Percentiles rank a stretch among this genome's conserved stretches.
phyloP scores from a whole-genome alignment of 2,329 filamentous ascomycete genomes.

The Trichoderma sp. region DNA sequence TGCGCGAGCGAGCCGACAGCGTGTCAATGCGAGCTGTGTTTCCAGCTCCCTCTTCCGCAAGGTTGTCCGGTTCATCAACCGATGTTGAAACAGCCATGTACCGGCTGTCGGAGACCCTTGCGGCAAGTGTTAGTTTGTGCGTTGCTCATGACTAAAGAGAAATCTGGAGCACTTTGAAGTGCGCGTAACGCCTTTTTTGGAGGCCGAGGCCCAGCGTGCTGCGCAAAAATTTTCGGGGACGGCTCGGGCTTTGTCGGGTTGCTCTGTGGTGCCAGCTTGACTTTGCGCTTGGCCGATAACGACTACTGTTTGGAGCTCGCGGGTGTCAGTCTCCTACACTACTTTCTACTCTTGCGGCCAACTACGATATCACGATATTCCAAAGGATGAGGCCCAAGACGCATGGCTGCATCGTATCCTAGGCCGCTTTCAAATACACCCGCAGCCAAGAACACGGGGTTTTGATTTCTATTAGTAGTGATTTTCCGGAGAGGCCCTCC shows the following conservation, averaged over 20 bases:
- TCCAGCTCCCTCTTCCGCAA: neutral
- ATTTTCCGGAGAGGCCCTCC: constrained; percentile 12
- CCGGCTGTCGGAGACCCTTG: neutral
- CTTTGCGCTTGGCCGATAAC: neutral
- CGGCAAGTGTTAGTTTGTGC: neutral
- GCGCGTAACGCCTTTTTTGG: neutral
- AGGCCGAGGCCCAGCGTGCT: neutral
- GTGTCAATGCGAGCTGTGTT: neutral
- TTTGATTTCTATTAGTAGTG: constrained; percentile 17
- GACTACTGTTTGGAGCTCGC: neutral
- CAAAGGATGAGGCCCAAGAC: neutral
- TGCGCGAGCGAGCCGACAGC: neutral
- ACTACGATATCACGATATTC: neutral
- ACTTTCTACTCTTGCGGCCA: neutral
- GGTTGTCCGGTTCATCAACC: neutral
- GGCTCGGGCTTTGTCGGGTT: constrained; percentile 17
- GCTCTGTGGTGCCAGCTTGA: neutral
- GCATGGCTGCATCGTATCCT: neutral
- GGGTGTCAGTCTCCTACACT: neutral
- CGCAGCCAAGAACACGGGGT: constrained; percentile 8
- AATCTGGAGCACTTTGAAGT: neutral
- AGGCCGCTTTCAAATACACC: neutral
- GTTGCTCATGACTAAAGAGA: neutral
- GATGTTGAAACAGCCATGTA: neutral
- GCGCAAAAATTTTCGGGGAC: neutral